Base-by-base conservation (phyloP, 805 yeast genomes). In the Kazachstania kunashirensis region DNA sequence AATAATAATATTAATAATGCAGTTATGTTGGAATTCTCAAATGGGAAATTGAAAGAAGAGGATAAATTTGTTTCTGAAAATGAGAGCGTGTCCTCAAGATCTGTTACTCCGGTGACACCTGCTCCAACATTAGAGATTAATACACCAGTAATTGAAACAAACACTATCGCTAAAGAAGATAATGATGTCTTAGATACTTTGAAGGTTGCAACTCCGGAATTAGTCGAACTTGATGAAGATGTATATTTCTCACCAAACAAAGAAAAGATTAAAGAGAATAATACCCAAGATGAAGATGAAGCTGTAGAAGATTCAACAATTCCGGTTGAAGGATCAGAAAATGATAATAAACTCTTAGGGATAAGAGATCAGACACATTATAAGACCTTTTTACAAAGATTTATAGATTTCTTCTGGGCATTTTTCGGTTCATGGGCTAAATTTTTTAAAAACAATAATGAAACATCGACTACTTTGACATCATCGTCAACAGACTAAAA, bases 1-100 rank as follows among this genome's bases (percentile, higher is more conserved):
- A 40, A 48, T 30, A 64, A 62, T 6, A 64, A 63, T 35, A 59
- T 57, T 26, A 65, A 65, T 44, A 65, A 65, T 36, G 67, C 34
- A 5, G 10, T 36, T 6, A 5, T 31, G 17, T 17, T 63, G 4
- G 32, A 57, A 19, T 30, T 43, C 14, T 24, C 49, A 19, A 24
- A 42, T 17, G 33, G 23, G 6, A 24, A 29, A 11, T 23, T 24
- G 16, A 19, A 21, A 5, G 32, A 33, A 10, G 17, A 23, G n/a
- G 33, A 19, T n/a, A 17, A 10, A 21, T 29, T 26, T n/a, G n/a
- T n/a, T n/a, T n/a, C n/a, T n/a, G n/a, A n/a, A n/a, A n/a, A n/a
- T n/a, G n/a, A n/a, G n/a, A n/a, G n/a, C n/a, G n/a, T n/a, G n/a
- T n/a, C n/a, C n/a, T n/a, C n/a, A n/a, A n/a, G 17, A 23, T 16